Conservation (phyloP, 106 monocot genomes). For the Vanilla planifolia region DNA sequence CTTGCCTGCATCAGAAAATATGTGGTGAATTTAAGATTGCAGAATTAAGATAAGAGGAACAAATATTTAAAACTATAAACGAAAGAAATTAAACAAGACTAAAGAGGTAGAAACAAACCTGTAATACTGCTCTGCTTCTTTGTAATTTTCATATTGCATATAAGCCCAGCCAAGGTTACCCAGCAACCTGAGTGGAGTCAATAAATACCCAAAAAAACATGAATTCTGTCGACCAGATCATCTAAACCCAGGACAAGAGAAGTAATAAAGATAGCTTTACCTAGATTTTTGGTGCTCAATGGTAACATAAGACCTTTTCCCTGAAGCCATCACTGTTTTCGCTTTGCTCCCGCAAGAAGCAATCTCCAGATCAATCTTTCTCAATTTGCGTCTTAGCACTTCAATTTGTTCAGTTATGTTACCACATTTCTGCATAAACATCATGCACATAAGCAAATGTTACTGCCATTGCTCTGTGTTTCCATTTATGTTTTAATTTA, state of each 20-base stretch:
- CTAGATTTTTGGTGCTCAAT: constrained; percentile 92
- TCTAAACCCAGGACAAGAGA: constrained; percentile 19
- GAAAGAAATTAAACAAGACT: no score
- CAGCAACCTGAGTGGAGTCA: constrained; percentile 16
- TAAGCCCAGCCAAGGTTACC: constrained; percentile 94
- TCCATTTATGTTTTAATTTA: no score
- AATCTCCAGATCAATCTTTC: constrained; percentile 55
- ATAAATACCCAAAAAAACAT: no score
- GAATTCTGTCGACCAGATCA: no score
- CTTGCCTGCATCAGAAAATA: constrained; percentile 18
- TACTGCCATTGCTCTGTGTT: no score
- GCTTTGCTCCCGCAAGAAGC: constrained; percentile 91
- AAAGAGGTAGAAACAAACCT: not conserved
- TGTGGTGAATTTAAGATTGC: no score
- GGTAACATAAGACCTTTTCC: constrained; percentile 87
- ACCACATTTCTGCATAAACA: constrained; percentile 68
- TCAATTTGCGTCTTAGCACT: constrained; percentile 66
- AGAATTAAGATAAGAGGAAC: no score
- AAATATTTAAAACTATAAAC: no score
- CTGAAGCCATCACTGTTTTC: constrained; percentile 82
- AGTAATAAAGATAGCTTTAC: not conserved
- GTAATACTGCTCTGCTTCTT: constrained; percentile 71
- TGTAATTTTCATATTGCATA: constrained; percentile 89
- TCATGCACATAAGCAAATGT: not conserved
- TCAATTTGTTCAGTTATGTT: constrained; percentile 82